phyloP scores from a whole-genome alignment of 2,329 filamentous ascomycete genomes.

The Aureobasidium sp. region DNA sequence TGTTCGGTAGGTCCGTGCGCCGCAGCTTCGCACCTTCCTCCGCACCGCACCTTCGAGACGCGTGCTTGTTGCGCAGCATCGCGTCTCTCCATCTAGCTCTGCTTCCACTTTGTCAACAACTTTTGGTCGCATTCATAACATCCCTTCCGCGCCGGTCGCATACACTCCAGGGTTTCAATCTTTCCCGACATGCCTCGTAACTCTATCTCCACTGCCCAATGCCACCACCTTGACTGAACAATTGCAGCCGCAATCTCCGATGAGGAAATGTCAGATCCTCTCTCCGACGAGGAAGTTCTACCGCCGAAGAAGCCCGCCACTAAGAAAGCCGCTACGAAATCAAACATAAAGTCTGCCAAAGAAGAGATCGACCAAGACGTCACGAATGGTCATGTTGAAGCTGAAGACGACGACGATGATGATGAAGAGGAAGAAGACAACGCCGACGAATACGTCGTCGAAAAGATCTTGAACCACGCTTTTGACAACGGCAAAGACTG shows the following conservation, averaged over 20 bases:
- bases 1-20: not conserved
- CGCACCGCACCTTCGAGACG: not conserved
- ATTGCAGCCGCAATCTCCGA: conserved; percentile 34
- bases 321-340: conserved; percentile 13
- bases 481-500: conserved; percentile 50
- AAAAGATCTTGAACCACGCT: conserved; percentile 63
- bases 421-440: conserved; percentile 33
- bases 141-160: not conserved
- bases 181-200: conserved; percentile 16
- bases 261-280: conserved; percentile 28
- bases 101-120: not conserved
- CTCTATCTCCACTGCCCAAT: not conserved
- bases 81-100: not conserved
- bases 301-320: conserved; percentile 21
- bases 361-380: conserved; percentile 26
- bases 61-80: conserved; percentile 1
- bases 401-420: conserved; percentile 20
- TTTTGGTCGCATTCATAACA: not conserved
- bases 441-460: conserved; percentile 56
- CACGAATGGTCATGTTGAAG: conserved; percentile 13
- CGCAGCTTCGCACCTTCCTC: not conserved
- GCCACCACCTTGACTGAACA: not conserved
- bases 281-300: conserved; percentile 24
- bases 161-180: not conserved
- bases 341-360: conserved; percentile 6